phyloP scores from a whole-genome alignment of 768 basidiomycete genomes.

The Tulasnella sp. region DNA sequence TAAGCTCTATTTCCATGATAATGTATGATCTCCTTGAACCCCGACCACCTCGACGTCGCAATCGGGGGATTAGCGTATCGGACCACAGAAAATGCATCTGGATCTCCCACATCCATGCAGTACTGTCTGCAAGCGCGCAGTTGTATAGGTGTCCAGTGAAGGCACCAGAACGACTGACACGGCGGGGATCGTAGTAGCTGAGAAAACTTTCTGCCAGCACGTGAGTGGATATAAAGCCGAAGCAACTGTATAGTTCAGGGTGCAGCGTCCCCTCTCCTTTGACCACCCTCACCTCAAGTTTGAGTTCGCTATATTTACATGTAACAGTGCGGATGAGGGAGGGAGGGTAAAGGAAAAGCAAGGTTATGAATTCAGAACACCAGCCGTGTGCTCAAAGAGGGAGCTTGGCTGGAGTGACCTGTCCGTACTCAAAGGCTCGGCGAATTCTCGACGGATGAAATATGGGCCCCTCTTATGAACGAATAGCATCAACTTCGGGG shows the following conservation, averaged over 20 bases:
- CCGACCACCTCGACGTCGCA: not conserved
- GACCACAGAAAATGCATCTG: not conserved
- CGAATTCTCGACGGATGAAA: too few species aligned
- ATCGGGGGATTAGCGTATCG: conserved; percentile 16
- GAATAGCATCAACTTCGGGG: too few species aligned
- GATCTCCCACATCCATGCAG: not conserved
- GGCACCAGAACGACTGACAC: not conserved
- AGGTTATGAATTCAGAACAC: too few species aligned
- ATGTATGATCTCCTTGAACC: conserved; percentile 18
- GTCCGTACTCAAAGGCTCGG: too few species aligned
- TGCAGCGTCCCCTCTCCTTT: too few species aligned
- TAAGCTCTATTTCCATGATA: not conserved
- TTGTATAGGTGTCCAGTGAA: not conserved
- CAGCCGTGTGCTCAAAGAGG: too few species aligned
- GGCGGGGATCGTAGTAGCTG: conserved; percentile 13
- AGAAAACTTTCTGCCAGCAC: not conserved
- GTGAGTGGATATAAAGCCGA: not conserved
- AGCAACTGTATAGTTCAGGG: conserved; percentile 6
- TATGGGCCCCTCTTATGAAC: too few species aligned
- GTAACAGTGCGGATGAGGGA: too few species aligned
- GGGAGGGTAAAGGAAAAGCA: too few species aligned
- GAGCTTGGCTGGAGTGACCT: too few species aligned
- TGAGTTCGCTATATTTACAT: too few species aligned
- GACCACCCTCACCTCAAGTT: too few species aligned
- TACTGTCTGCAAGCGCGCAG: not conserved